A percentile compares a stretch with the other conserved stretches of the same genome.
These are phyloP conservation scores for Clavispora phyllophila DNA, from an alignment of 805 yeast genomes.

Conservation along the genomic window DNA sequence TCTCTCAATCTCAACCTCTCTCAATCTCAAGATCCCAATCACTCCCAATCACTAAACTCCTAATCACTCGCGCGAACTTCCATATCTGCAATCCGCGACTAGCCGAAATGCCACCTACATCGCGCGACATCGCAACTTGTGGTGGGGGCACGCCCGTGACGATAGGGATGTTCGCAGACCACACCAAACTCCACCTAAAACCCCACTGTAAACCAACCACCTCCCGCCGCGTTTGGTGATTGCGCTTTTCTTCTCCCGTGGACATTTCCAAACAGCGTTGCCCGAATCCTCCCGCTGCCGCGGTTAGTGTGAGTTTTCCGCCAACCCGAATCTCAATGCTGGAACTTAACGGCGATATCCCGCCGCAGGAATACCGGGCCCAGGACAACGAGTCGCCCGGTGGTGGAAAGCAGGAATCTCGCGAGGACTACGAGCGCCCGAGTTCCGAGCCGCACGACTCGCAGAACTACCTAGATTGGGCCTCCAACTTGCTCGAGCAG, in stretches of 20 bases:
- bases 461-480: slow-evolving; percentile 24
- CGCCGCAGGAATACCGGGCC: neutral
- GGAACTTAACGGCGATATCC: neutral
- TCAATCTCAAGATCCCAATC: too few relatives aligned
- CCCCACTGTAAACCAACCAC: neutral
- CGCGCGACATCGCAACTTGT: neutral
- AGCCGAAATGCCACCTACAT: too few relatives aligned
- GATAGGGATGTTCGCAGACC: neutral
- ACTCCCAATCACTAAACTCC: too few relatives aligned
- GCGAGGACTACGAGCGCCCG: neutral
- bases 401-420: neutral
- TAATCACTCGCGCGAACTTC: too few relatives aligned
- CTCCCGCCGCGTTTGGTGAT: neutral
- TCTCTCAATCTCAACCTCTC: too few relatives aligned
- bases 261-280: neutral
- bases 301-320: too few relatives aligned
- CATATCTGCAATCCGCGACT: too few relatives aligned
- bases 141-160: neutral
- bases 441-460: neutral
- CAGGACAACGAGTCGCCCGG: neutral
- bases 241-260: neutral
- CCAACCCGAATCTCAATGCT: neutral
- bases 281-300: too few relatives aligned
- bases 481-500: slow-evolving; percentile 29
- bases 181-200: neutral